phyloP scores from a whole-genome alignment of 2,329 filamentous ascomycete genomes.

The Zymoseptoria crescenta region DNA sequence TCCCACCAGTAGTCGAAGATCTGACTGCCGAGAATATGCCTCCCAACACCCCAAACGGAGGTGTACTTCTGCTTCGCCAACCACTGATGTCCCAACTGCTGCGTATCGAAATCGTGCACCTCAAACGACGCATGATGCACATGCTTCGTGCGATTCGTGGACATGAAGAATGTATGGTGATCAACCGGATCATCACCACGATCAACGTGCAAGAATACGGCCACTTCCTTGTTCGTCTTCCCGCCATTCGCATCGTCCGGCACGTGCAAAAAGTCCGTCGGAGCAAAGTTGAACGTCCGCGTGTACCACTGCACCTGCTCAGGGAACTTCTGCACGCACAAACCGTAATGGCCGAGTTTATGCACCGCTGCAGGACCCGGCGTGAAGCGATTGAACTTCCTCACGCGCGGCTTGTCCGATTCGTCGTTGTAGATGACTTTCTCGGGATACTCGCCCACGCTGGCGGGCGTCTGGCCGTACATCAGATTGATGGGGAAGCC shows the following conservation, averaged over 20 bases:
- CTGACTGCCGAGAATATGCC: constrained; percentile 25
- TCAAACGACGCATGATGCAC: constrained; percentile 63
- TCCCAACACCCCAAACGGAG: constrained; percentile 61
- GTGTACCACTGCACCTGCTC: constrained; percentile 35
- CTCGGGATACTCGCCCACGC: constrained; percentile 18
- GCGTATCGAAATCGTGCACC: constrained; percentile 63
- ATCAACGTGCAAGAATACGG: constrained; percentile 49
- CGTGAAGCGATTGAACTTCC: constrained; percentile 37
- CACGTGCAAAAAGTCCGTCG: constrained; percentile 38
- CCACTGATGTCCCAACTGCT: constrained; percentile 58
- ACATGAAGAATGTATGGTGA: constrained; percentile 48
- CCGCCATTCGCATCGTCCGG: constrained; percentile 6
- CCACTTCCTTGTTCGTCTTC: constrained; percentile 30
- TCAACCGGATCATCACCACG: constrained; percentile 41
- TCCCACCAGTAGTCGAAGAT: constrained; percentile 65
- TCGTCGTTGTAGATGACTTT: constrained; percentile 33
- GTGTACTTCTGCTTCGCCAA: constrained; percentile 54
- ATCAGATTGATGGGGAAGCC: constrained; percentile 36
- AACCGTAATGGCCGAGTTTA: constrained; percentile 7
- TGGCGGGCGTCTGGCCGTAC: constrained; percentile 29
- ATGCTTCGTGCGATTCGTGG: constrained; percentile 29
- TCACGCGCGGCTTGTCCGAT: constrained; percentile 31
- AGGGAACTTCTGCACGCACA: constrained; percentile 6
- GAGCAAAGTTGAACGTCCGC: constrained; percentile 37
- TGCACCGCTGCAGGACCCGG: constrained; percentile 41